These are phyloP conservation scores for Lepiota brunneoincarnata DNA, from an alignment of 768 basidiomycete genomes.

Conservation along the genomic window DNA sequence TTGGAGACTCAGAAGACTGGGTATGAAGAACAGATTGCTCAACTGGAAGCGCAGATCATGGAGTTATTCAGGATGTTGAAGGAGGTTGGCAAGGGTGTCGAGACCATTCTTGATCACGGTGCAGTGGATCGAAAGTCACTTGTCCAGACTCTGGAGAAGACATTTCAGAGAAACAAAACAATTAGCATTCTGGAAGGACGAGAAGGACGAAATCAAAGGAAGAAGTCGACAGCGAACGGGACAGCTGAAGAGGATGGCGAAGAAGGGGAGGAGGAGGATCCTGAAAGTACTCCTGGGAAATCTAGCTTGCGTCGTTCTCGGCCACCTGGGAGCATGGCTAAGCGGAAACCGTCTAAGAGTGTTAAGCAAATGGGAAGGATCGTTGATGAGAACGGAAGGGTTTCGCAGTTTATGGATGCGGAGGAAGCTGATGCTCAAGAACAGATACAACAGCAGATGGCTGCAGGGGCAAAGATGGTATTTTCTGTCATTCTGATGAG, in stretches of 20 bases:
- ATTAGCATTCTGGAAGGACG: constrained; percentile 84
- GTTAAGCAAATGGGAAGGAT: constrained; percentile 28
- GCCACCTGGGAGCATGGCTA: constrained; percentile 23
- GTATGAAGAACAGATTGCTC: constrained; percentile 84
- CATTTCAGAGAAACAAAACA: constrained; percentile 80
- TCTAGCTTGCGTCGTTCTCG: constrained; percentile 38
- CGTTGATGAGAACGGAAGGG: constrained; percentile 49
- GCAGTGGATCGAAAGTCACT: constrained; percentile 80
- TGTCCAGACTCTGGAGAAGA: constrained; percentile 76
- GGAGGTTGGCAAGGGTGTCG: constrained; percentile 76
- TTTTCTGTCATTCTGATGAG: constrained; percentile 21
- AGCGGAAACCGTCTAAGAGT: constrained; percentile 26
- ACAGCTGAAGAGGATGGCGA: constrained; percentile 24
- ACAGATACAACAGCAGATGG: constrained; percentile 84
- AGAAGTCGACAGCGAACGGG: constrained; percentile 21
- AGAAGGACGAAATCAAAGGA: constrained; percentile 30
- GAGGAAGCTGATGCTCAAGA: constrained; percentile 80
- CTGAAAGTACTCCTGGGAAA: constrained; percentile 58
- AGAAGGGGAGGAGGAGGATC: constrained; percentile 45
- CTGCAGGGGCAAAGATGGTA: constrained; percentile 71
- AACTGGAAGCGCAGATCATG: constrained; percentile 90
- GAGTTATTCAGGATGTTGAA: constrained; percentile 93
- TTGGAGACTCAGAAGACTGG: constrained; percentile 71
- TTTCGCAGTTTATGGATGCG: constrained; percentile 88
- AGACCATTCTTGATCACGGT: constrained; percentile 66